Evolutionary conservation across 1,284 basidiomycete species (phyloP), one percentile per base, ranked within the genome.

Genomic region (Vanrija pseudolonga): DNA sequence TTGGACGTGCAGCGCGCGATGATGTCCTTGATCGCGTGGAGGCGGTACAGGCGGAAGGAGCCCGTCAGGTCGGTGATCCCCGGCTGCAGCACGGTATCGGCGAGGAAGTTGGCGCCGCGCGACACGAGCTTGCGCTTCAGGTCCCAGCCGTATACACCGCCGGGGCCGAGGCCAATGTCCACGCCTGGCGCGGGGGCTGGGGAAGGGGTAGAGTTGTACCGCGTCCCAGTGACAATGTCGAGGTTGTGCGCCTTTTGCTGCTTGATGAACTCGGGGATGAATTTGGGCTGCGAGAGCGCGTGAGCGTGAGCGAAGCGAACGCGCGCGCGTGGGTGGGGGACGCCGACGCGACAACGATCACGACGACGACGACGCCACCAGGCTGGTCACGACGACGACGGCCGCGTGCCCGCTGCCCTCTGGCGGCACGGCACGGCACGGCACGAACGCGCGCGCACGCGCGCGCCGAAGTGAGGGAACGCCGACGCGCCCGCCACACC

Each of bases 181-280:
- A 18, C 44, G 37, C n/a, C 24, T 0, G 43, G 40, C 14, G 47
- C 46, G 2, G 78, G 61, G 19, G 82, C 63, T 4, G 75, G 75
- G 4, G 63, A 65, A 3, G 76, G 70, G 20, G 57, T 37, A 7
- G 71, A 55, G 20, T 76, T 73, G 64, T 93, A 93, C n/a, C 90
- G 85, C n/a, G 90, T 92, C 1, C 90, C 90, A 0, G 90, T 93
- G 18, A 93, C 90, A 62, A 93, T 89, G 69, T 93, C 90, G 45
- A 91, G 80, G 72, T 90, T 86, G 69, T 88, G 83, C 32, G 84
- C 78, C 68, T 86, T 83, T 72, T 93, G 90, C 57, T 88, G 79
- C 57, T 82, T 83, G 73, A 92, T 90, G 66, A 92, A 87, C 73
- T 90, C 86, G 12, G 89, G 88, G 57, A 92, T 90, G 69, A 91